Base-by-base conservation (phyloP, 345 rosid genomes). In the Linum lewisii region DNA sequence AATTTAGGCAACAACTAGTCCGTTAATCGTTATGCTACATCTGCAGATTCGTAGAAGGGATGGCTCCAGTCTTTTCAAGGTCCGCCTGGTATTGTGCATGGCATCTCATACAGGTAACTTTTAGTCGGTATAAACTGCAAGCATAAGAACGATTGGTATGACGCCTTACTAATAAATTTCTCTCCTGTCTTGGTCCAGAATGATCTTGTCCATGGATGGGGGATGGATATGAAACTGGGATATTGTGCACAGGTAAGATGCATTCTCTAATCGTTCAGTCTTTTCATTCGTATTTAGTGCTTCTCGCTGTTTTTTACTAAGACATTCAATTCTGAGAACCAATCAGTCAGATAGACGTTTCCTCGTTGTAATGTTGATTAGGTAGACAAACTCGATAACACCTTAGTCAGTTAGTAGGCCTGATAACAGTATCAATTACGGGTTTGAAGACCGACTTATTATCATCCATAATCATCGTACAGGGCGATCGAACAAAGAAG, bases 11-110 rank as follows among this genome's bases (percentile, higher is more conserved):
- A 11, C 47, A 7, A 42, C 9, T 42, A 42, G 4, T 42, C 34
- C 34, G 7, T 29, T 29, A 29, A 42, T 11, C 47, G 18, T 50
- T 24, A 21, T 55, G 16, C 57, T 59, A 9, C 58, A 1, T 63
- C 32, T 69, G 19, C 63, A 93, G 99, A 62, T 93, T 93, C 81
- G 99, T 93, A 57, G 99, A 93, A 73, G 97, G 97, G 25, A 93
- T 93, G 99, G 99, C 99, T 72, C 99, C 99, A 0, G 99, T 93
- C 55, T 89, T 93, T 72, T 89, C 99, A 13, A 85, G 97, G 78
- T 70, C 91, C 69, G 97, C 99, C 62, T 93, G 99, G 99, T 82
- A 79, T 69, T 93, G 99, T 75, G 79, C 99, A 64, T 93, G 99
- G 99, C 91, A 93, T 78, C 91, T 93, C 24, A 89, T 93, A 75